phyloP scores from a whole-genome alignment of 1,139 yeast species.

The Kurtzmaniella quercitrusa region DNA sequence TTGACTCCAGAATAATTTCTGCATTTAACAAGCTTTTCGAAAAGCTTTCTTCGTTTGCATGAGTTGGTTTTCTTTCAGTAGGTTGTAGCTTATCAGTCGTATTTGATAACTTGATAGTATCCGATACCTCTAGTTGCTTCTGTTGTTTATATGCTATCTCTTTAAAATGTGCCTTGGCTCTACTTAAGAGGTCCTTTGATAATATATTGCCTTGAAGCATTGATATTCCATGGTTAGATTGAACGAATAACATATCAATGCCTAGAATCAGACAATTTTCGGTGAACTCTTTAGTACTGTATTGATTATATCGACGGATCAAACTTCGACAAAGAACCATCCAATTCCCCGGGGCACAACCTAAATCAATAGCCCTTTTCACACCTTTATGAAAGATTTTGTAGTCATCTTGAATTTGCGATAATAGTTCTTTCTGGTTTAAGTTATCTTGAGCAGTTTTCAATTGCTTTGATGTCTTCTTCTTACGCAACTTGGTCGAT shows the following conservation, averaged over 20 bases:
- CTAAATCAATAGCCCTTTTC: constrained; percentile 41
- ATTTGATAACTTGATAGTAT: not conserved
- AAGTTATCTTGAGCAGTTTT: not conserved
- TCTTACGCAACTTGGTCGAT: not conserved
- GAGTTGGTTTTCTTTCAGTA: too few species aligned
- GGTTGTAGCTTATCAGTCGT: not conserved
- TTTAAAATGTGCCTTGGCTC: constrained; percentile 53
- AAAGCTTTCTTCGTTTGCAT: too few species aligned
- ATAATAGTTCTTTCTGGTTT: not conserved
- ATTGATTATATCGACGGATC: constrained; percentile 24
- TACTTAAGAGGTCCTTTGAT: constrained; percentile 60
- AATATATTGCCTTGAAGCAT: constrained; percentile 84
- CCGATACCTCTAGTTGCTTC: constrained; percentile 1
- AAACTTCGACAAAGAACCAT: constrained; percentile 60
- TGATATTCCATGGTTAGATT: constrained; percentile 76
- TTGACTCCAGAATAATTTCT: too few species aligned
- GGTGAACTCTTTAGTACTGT: constrained; percentile 46
- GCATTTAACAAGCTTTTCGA: too few species aligned
- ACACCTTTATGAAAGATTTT: constrained; percentile 23
- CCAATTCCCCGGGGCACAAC: constrained; percentile 98
- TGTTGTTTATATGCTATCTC: constrained; percentile 27
- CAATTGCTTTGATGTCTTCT: not conserved
- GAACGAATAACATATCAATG: constrained; percentile 68
- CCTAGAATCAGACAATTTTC: constrained; percentile 72
- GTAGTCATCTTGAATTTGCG: constrained; percentile 24